Percentiles rank a stretch among this genome's conserved stretches.
Evolutionary conservation across 192 early-diverging fungal species (phyloP).

Genomic region (Linnemannia hyalina): DNA sequence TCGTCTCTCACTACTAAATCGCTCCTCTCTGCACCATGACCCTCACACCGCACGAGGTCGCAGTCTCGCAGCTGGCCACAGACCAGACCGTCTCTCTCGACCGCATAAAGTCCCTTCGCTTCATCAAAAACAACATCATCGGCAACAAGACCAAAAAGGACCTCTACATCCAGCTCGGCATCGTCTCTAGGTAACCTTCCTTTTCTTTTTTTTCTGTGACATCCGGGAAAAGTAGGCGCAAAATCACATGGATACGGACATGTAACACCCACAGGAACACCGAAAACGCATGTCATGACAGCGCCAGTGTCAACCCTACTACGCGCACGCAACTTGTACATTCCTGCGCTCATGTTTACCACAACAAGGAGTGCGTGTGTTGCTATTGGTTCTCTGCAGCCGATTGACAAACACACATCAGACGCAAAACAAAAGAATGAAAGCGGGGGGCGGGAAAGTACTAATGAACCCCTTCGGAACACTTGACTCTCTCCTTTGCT

Average conservation of each 20-base stretch:
- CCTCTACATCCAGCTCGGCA: slow-evolving; percentile 73
- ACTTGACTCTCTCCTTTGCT: neutral
- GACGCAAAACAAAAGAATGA: neutral
- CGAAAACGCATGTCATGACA: neutral
- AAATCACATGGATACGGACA: neutral
- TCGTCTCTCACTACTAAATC: neutral
- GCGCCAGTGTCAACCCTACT: neutral
- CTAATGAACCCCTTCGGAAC: neutral
- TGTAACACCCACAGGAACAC: too few relatives aligned
- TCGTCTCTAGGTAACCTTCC: slow-evolving; percentile 67
- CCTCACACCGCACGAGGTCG: slow-evolving; percentile 65
- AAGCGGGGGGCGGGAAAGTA: neutral
- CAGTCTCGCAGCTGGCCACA: slow-evolving; percentile 62
- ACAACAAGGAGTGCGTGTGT: neutral
- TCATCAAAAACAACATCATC: slow-evolving; percentile 88
- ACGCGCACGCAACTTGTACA: neutral
- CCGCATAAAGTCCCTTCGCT: slow-evolving; percentile 69
- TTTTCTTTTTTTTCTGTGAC: neutral
- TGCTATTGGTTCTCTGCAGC: neutral
- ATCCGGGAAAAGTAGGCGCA: neutral
- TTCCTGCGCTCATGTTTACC: neutral
- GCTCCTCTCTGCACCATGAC: slow-evolving; percentile 57
- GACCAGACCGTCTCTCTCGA: slow-evolving; percentile 50
- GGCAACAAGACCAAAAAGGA: slow-evolving; percentile 87
- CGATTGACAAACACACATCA: neutral